These are phyloP conservation scores for Sonneratia caseolaris DNA, from an alignment of 345 rosid genomes.

Conservation along the genomic window DNA sequence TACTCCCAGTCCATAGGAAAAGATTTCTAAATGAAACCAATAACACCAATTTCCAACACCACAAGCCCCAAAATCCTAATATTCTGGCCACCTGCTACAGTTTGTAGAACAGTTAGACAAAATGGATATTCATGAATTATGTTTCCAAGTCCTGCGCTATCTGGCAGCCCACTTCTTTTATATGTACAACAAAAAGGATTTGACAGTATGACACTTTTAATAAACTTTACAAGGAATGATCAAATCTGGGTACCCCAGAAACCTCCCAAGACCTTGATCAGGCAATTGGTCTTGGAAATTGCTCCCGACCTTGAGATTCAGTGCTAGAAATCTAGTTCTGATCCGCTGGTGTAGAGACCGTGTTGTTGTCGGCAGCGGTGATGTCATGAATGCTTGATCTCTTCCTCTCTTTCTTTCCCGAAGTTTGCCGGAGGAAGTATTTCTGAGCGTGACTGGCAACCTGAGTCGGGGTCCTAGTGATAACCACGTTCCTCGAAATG, in stretches of 20 bases:
- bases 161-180: not conserved
- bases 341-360: conserved; percentile 9
- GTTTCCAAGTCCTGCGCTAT: not conserved
- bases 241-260: conserved; percentile 13
- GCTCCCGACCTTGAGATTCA: conserved; percentile 8
- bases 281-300: conserved; percentile 14
- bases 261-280: not conserved
- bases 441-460: conserved; percentile 42
- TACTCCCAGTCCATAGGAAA: not conserved
- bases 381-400: conserved; percentile 82
- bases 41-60: not conserved
- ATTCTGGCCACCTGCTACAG: not conserved
- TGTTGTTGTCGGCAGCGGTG: conserved; percentile 28
- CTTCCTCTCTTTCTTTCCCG: conserved; percentile 68
- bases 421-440: conserved; percentile 59
- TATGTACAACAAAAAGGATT: conserved; percentile 1
- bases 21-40: not conserved
- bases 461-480: conserved; percentile 56
- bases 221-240: conserved; percentile 18
- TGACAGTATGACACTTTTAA: no score
- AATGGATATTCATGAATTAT: not conserved
- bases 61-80: not conserved
- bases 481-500: conserved; percentile 73
- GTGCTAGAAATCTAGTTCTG: conserved; percentile 21
- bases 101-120: not conserved